phyloP scores from a whole-genome alignment of 2,329 filamentous ascomycete species.

The Paracorniculantispora psalliotae region DNA sequence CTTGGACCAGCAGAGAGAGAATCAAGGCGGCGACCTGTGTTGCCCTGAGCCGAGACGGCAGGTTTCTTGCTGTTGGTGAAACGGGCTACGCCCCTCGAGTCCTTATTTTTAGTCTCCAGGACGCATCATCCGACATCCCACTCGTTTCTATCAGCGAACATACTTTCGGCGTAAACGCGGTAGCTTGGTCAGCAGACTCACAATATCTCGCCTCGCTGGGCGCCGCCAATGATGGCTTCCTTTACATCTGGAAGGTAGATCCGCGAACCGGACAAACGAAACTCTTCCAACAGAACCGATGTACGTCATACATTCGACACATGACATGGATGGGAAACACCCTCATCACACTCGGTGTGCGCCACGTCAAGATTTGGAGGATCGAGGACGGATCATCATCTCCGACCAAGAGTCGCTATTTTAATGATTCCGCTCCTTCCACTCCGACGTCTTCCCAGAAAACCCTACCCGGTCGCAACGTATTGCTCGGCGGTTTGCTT shows the following conservation, averaged over 20 bases:
- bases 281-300: constrained; percentile 82
- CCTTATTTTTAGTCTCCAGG: constrained; percentile 80
- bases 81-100: constrained; percentile 91
- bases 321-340: constrained; percentile 88
- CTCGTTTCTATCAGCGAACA: constrained; percentile 86
- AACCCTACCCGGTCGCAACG: constrained; percentile 80
- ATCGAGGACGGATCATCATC: constrained; percentile 63
- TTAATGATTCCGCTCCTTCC: constrained; percentile 34
- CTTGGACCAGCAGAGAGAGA: constrained; percentile 83
- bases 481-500: constrained; percentile 72
- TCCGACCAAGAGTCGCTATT: constrained; percentile 58
- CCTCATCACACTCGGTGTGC: constrained; percentile 80
- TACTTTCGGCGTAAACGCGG: constrained; percentile 78
- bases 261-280: constrained; percentile 73
- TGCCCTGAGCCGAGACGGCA: constrained; percentile 80
- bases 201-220: constrained; percentile 85
- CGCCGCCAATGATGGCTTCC: constrained; percentile 83
- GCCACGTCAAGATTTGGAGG: constrained; percentile 92
- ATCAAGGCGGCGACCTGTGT: constrained; percentile 94
- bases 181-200: constrained; percentile 86
- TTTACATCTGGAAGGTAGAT: constrained; percentile 87
- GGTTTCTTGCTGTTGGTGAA: constrained; percentile 87
- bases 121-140: constrained; percentile 73
- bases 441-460: constrained; percentile 39
- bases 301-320: constrained; percentile 76